A percentile compares a stretch with the other conserved stretches of the same genome.
Evolutionary conservation across 352 stramenopile genomes (phyloP).

Genomic region (Globisporangium rhizosaccharum): DNA sequence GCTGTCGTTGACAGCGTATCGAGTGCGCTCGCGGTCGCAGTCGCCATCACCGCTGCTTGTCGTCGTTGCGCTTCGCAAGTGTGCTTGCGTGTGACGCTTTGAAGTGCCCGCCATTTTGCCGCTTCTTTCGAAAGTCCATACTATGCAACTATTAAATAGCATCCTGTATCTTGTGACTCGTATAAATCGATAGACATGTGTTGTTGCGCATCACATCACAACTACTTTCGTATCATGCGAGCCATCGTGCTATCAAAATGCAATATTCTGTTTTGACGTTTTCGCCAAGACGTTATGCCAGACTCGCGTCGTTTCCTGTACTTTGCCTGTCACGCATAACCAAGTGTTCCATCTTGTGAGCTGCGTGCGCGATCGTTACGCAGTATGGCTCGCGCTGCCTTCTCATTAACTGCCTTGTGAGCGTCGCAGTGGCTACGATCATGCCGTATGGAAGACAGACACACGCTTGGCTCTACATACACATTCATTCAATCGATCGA

Average conservation of each 20-base stretch:
- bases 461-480: background rate
- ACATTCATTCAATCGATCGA: background rate
- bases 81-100: background rate
- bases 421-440: background rate
- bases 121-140: background rate
- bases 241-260: background rate
- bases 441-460: background rate
- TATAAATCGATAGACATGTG: background rate
- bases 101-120: background rate
- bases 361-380: background rate
- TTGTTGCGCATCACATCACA: background rate
- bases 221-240: background rate
- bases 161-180: background rate
- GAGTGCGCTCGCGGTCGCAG: background rate
- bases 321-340: no score
- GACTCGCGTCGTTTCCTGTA: no score
- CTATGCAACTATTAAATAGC: background rate
- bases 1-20: background rate
- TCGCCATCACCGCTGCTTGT: background rate
- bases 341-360: no score
- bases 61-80: background rate
- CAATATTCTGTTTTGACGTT: background rate
- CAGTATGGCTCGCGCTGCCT: no score
- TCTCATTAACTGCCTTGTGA: no score
- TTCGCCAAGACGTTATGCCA: no score